Evolutionary conservation across 352 stramenopile species (phyloP).

Genomic region (Blastocystis sp.): DNA sequence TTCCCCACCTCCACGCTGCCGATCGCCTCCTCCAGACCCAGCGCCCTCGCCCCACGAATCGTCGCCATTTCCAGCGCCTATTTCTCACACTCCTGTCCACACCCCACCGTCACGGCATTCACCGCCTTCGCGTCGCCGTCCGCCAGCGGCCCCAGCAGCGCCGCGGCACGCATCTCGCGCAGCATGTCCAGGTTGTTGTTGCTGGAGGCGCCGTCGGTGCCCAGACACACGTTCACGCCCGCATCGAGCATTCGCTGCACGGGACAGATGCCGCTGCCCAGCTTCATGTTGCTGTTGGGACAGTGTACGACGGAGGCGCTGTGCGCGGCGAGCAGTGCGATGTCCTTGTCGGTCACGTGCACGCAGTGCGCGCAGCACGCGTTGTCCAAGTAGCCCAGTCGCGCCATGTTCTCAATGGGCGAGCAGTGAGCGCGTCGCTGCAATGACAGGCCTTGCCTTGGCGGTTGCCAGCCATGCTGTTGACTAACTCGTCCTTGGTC

Average conservation of each 20-base stretch:
- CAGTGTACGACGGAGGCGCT: slow-evolving; percentile 80
- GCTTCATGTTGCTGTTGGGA: slow-evolving; percentile 83
- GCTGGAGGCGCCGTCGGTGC: slow-evolving; percentile 81
- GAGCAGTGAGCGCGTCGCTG: slow-evolving; percentile 78
- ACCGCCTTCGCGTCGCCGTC: slow-evolving; percentile 75
- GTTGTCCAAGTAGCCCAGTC: slow-evolving; percentile 78
- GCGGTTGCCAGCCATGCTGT: slow-evolving; percentile 77
- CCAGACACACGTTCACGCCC: slow-evolving; percentile 81
- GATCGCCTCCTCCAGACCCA: slow-evolving; percentile 79
- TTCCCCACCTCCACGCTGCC: slow-evolving; percentile 83
- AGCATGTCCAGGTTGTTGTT: slow-evolving; percentile 86
- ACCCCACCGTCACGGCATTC: slow-evolving; percentile 22
- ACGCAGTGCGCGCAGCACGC: slow-evolving; percentile 78
- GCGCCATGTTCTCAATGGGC: slow-evolving; percentile 78
- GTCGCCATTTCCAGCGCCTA: slow-evolving; percentile 82
- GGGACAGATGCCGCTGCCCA: slow-evolving; percentile 78
- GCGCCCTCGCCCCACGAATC: slow-evolving; percentile 81
- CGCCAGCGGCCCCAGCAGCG: slow-evolving; percentile 80
- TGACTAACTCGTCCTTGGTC: slow-evolving; percentile 78
- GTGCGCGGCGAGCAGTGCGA: slow-evolving; percentile 75
- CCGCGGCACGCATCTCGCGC: slow-evolving; percentile 81
- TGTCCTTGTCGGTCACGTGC: slow-evolving; percentile 80
- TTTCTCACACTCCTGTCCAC: slow-evolving; percentile 26
- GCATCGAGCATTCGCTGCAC: slow-evolving; percentile 77
- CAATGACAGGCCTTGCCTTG: slow-evolving; percentile 79